Base-by-base conservation (phyloP, 2,329 filamentous ascomycete species). In the Clonostachys byssicola region DNA sequence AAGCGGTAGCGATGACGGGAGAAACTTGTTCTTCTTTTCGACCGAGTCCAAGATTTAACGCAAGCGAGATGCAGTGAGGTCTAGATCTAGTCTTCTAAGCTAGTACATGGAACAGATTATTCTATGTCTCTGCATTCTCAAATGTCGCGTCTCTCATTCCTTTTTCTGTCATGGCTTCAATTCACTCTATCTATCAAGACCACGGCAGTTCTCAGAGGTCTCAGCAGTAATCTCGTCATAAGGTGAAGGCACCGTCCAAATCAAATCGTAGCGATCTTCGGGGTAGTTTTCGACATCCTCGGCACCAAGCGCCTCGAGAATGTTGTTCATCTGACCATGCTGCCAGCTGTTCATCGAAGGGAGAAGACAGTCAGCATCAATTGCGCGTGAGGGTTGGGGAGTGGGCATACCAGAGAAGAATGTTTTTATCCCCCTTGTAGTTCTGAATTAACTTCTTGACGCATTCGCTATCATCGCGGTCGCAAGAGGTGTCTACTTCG, bases 211-310 rank as follows among this genome's bases (percentile, higher is more conserved):
- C 61, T 83, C 78, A 6, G 71, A 75, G 0, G 70, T 72, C 23
- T 65, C 59, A 0, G 60, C 55, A 0, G 69, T 71, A 44, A 83
- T 73, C 14, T 60, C 51, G 2, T 53, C 60, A 56, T 81, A 83
- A 5, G 73, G 68, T 3, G 64, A 64, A 4, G 77, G 75, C 52
- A 77, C 69, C 0, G 73, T 79, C 80, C 80, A 83, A 51, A 83
- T 82, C 14, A 80, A 53, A 53, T 83, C 66, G 45, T 67, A 84
- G 2, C 66, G 60, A 48, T 73, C 67, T 50, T 68, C 63, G 0
- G 77, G 77, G 55, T 83, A 84, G 6, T 61, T 57, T 2, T 73
- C 71, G 1, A 74, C 70, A 53, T 77, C 54, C 52, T 77, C 54
- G 46, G 71, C 75, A 1, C 81, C 81, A 16, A 85, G 58, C 14